Percentiles rank a stretch among this genome's conserved stretches.
Conservation (phyloP, 345 rosid species). For the Odontarrhena argentea region DNA sequence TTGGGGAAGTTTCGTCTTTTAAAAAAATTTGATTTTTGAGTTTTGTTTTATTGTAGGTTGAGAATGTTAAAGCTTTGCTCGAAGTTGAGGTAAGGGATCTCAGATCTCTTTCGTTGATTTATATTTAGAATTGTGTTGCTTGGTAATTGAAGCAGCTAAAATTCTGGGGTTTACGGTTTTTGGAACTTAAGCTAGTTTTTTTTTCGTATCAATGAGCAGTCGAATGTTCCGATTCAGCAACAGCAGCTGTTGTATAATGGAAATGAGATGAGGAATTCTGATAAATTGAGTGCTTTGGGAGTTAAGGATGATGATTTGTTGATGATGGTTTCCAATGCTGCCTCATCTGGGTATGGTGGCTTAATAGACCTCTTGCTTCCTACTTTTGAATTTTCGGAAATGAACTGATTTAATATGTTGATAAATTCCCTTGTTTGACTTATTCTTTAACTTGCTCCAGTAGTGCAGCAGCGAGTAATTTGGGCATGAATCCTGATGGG, state of each 20-base stretch:
- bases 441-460: slow-evolving; percentile 26
- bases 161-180: slow-evolving; percentile 30
- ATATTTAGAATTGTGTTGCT: slow-evolving; percentile 6
- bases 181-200: slow-evolving; percentile 26
- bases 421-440: slow-evolving; percentile 1
- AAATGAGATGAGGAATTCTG: slow-evolving; percentile 70
- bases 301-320: slow-evolving; percentile 88
- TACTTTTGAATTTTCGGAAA: neutral
- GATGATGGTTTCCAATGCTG: slow-evolving; percentile 79
- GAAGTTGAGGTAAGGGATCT: slow-evolving; percentile 84
- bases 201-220: slow-evolving; percentile 51
- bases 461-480: slow-evolving; percentile 43
- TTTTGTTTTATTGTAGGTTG: slow-evolving; percentile 55
- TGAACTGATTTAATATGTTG: neutral
- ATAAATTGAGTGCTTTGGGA: slow-evolving; percentile 82
- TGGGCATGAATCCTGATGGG: slow-evolving; percentile 79
- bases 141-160: slow-evolving; percentile 3
- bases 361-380: neutral
- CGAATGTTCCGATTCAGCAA: slow-evolving; percentile 78
- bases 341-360: slow-evolving; percentile 52
- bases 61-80: slow-evolving; percentile 91
- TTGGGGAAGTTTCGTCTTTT: neutral
- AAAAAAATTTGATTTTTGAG: slow-evolving; percentile 9
- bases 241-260: slow-evolving; percentile 90
- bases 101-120: slow-evolving; percentile 33